Evolutionary conservation across 768 basidiomycete species (phyloP).

Genomic region (Agrocybe pediades): DNA sequence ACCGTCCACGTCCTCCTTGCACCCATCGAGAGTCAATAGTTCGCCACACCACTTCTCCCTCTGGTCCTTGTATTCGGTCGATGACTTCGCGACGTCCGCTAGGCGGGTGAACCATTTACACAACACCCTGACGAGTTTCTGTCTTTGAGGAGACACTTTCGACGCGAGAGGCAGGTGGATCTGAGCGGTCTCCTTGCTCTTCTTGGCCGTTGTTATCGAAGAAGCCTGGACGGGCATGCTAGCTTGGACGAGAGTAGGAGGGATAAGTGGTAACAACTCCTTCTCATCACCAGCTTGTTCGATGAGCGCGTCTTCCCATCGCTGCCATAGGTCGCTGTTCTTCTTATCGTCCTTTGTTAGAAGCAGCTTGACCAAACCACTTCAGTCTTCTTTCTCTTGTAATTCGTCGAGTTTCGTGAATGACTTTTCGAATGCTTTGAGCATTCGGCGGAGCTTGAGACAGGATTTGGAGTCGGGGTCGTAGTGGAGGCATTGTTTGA

Average conservation of each 20-base stretch:
- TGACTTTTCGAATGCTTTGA: conserved; percentile 77
- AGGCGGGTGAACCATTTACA: conserved; percentile 79
- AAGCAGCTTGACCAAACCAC: conserved; percentile 63
- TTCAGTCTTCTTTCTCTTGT: conserved; percentile 66
- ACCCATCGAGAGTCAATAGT: conserved; percentile 66
- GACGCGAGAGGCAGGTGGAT: conserved; percentile 55
- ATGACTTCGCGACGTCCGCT: conserved; percentile 29
- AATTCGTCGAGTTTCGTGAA: conserved; percentile 71
- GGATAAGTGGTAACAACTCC: conserved; percentile 32
- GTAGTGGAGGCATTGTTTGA: conserved; percentile 92
- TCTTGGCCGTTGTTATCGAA: conserved; percentile 17
- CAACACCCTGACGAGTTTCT: conserved; percentile 60
- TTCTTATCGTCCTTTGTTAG: conserved; percentile 47
- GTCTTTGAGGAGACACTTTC: conserved; percentile 58
- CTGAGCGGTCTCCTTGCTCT: conserved; percentile 26
- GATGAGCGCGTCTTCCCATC: conserved; percentile 68
- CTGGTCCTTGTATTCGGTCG: conserved; percentile 47
- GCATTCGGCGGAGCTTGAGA: conserved; percentile 70
- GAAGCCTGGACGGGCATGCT: conserved; percentile 4
- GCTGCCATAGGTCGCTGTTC: conserved; percentile 54
- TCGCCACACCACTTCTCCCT: conserved; percentile 70
- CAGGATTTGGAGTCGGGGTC: conserved; percentile 93
- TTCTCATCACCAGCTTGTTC: conserved; percentile 41
- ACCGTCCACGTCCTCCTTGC: conserved; percentile 74
- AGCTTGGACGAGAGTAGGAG: conserved; percentile 23